Base-by-base conservation (phyloP, 495 filamentous ascomycete species). In the Hypoxylon perforatum region DNA sequence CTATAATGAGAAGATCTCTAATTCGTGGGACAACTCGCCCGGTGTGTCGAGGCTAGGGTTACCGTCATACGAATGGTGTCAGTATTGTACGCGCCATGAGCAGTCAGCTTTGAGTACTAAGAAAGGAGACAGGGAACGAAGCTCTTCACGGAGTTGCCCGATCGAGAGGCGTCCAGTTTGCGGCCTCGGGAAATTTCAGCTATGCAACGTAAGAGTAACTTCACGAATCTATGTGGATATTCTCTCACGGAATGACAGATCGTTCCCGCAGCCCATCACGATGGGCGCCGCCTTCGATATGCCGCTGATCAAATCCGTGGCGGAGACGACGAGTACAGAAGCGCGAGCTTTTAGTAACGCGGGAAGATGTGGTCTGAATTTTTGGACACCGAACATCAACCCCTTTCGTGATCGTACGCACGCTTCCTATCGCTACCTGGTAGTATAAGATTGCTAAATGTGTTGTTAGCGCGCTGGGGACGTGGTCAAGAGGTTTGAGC, bases 321-420 rank as follows among this genome's bases (percentile, higher is more conserved):
- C 81, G 14, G 76, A 68, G 2, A 81, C 86, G 5, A 82, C 88
- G n/a, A 80, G 78, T 1, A 89, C 83, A 0, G 86, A 90, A 67
- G 86, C 83, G 11, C 78, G 87, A 15, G 86, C 87, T 0, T 89
- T 89, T 66, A 87, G 80, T 70, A 90, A 90, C 55, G 83, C 66
- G 15, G 82, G 81, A 8, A 73, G 81, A 11, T 81, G 77, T 58
- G 85, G 86, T 0, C 69, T 90, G 5, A 83, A 89, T 65, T 84
- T 79, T 50, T 90, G 86, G 75, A 82, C 87, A 0, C 87, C 87
- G 0, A 88, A 89, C 65, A 89, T 89, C 73, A 90, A 90, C 62
- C 77, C 82, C 0, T 89, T 87, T 77, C 80, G 81, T 9, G 84
- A 87, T 56, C 86, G n/a, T n/a, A n/a, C n/a, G n/a, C n/a, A n/a